Base-by-base conservation (phyloP, 2,329 filamentous ascomycete species). In the Aspergillaceae sp. region DNA sequence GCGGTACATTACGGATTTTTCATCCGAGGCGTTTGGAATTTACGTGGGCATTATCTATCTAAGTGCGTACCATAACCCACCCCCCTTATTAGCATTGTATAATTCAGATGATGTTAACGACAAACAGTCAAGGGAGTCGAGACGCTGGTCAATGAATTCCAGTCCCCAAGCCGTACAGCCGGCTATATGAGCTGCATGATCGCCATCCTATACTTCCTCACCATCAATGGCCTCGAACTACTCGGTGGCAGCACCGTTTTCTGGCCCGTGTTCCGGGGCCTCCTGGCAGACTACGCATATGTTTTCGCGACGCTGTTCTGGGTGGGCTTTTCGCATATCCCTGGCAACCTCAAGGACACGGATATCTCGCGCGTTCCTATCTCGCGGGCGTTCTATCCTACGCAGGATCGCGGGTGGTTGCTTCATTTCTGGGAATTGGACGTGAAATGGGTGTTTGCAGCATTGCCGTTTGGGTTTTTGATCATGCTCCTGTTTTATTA, bases 401-500 rank as follows among this genome's bases (percentile, higher is more conserved):
- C 87, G 0, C 72, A 68, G 0, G 78, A 82, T 44, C 74, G 86
- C 40, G 68, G 72, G 44, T 92, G 87, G 87, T 76, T 91, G 42
- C 77, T 92, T 35, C 74, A 79, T 48, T 89, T 91, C 56, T 90
- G 86, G 85, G 75, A 88, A 50, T 73, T 90, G 41, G 71, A 70
- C 37, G 78, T 83, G 3, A 74, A 73, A 1, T 81, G 90, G 43
- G 74, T 90, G 4, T 92, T 92, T 60, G 72, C 86, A 41, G 87
- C 87, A 2, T 75, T 91, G 8, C 87, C 87, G 0, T 92, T 92
- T 68, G 87, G 85, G 1, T 62, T 90, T 33, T 70, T 92, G 1
- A 71, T 92, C 7, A 92, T 87, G 0, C 79, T 91, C 10, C 69
- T 92, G 6, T 92, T 92, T 60, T 91, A 83, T 73, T 91, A 90